Percentiles rank a stretch among this genome's conserved stretches.
Evolutionary conservation across 176 grass and related monocot genomes (phyloP).

Genomic region (Avena insularis): DNA sequence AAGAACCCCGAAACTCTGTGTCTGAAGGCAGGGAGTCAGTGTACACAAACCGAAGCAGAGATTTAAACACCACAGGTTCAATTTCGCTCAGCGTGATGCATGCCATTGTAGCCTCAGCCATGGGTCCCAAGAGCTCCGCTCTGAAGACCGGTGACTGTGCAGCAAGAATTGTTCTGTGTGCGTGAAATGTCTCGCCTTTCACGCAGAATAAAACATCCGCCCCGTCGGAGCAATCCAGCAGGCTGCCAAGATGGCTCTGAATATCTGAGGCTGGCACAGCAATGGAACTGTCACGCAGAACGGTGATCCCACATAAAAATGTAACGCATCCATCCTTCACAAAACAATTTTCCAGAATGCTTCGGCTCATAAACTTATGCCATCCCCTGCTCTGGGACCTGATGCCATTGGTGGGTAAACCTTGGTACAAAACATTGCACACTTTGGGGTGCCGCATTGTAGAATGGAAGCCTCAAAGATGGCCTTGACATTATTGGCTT

Average conservation of each 20-base stretch:
- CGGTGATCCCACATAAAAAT: conserved; percentile 26
- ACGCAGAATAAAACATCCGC: conserved; percentile 45
- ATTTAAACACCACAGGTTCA: conserved; percentile 28
- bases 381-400: conserved; percentile 22
- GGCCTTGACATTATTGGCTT: background rate
- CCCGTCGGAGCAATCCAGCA: background rate
- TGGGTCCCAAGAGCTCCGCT: conserved; percentile 39
- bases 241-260: background rate
- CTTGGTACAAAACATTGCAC: background rate
- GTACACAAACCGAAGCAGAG: conserved; percentile 62
- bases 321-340: background rate
- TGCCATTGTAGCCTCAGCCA: conserved; percentile 10
- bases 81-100: conserved; percentile 40
- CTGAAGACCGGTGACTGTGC: conserved; percentile 38
- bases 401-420: background rate
- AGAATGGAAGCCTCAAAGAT: conserved; percentile 19
- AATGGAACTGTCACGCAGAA: background rate
- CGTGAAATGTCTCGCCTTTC: conserved; percentile 24
- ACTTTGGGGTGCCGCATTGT: background rate
- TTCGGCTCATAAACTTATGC: conserved; percentile 10
- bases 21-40: conserved; percentile 36
- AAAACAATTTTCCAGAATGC: background rate
- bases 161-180: conserved; percentile 31
- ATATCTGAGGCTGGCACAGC: conserved; percentile 33
- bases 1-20: background rate